Percentiles rank a stretch among this genome's conserved stretches.
Evolutionary conservation across 164 flowering plant genomes (phyloP).

Genomic region (Hamamelis virginiana): DNA sequence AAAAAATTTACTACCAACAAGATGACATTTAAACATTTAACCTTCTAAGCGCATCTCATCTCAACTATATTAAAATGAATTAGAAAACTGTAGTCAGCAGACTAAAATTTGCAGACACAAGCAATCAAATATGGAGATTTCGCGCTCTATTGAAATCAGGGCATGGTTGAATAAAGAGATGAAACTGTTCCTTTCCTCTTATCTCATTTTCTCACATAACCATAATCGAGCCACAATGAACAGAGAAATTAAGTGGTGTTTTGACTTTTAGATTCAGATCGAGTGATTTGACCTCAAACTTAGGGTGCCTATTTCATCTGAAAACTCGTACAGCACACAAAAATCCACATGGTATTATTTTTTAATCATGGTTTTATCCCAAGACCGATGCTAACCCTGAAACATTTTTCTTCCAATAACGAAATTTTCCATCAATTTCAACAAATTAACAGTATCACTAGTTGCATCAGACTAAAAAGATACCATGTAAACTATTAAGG

Average conservation of each 20-base stretch:
- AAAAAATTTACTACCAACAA: no score
- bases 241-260: neutral
- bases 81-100: neutral
- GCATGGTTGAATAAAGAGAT: neutral
- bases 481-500: no score
- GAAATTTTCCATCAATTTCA: neutral
- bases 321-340: no score
- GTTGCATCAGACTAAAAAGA: no score
- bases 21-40: no score
- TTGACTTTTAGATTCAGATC: neutral
- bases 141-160: neutral
- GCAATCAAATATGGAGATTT: neutral
- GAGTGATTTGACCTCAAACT: slow-evolving; percentile 1
- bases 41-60: neutral
- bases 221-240: neutral
- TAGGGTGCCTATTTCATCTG: neutral
- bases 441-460: neutral
- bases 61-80: neutral
- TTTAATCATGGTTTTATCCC: no score
- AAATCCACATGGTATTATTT: no score
- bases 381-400: neutral
- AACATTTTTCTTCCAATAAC: neutral
- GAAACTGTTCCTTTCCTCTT: neutral
- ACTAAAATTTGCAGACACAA: neutral
- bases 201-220: no score